Evolutionary conservation across 176 grass and related monocot species (phyloP).

Genomic region (Triticum dicoccoides): DNA sequence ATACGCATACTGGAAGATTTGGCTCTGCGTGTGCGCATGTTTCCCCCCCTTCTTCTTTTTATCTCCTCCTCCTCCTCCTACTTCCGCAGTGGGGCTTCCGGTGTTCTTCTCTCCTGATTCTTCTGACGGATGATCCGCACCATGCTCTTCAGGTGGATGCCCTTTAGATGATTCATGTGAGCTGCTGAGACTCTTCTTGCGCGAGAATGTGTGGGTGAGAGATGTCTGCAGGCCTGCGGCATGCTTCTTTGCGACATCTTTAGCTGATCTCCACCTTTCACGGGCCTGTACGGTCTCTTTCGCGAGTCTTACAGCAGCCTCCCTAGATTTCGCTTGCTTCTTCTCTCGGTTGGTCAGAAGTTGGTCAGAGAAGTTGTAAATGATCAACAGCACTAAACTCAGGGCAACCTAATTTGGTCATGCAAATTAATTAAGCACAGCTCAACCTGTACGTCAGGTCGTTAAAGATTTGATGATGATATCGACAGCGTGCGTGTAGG

Average conservation of each 20-base stretch:
- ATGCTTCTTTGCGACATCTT: conserved; percentile 84
- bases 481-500: background rate
- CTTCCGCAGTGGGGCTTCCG: conserved; percentile 34
- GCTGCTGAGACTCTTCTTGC: conserved; percentile 46
- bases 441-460: background rate
- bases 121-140: conserved; percentile 14
- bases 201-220: conserved; percentile 81
- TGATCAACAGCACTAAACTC: conserved; percentile 66
- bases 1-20: conserved; percentile 94
- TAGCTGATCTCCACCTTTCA: conserved; percentile 84
- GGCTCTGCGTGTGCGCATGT: conserved; percentile 77
- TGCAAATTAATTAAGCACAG: background rate
- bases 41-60: conserved; percentile 73
- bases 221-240: conserved; percentile 58
- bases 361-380: conserved; percentile 96
- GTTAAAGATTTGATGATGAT: conserved; percentile 21
- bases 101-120: conserved; percentile 41
- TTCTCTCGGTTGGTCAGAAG: conserved; percentile 77
- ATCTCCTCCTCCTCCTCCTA: conserved; percentile 55
- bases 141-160: conserved; percentile 11
- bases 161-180: conserved; percentile 36
- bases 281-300: conserved; percentile 64
- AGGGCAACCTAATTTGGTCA: conserved; percentile 51
- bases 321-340: conserved; percentile 86
- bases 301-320: conserved; percentile 72